phyloP scores from a whole-genome alignment of 1,284 basidiomycete genomes.

The Apiotrichum domesticum region DNA sequence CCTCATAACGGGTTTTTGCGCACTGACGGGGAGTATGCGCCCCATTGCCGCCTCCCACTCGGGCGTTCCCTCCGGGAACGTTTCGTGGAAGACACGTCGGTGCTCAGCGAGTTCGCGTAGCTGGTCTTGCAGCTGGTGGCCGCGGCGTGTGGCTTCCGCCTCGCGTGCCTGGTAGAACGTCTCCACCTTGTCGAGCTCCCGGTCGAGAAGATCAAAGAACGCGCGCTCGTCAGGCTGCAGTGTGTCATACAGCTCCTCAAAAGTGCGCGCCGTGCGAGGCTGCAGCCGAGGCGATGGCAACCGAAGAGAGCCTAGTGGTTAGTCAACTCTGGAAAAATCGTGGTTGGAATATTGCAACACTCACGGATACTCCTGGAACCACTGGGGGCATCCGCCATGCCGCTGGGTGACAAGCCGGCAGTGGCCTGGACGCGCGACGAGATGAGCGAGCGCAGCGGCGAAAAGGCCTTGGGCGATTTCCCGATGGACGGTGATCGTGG shows the following conservation, averaged over 20 bases:
- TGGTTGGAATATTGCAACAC: background rate
- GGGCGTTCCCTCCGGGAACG: constrained; percentile 34
- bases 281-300: constrained; percentile 29
- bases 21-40: constrained; percentile 18
- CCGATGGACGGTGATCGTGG: background rate
- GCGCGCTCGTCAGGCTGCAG: constrained; percentile 54
- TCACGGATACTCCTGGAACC: constrained; percentile 9
- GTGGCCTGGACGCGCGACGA: constrained; percentile 3
- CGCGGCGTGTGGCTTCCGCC: constrained; percentile 57
- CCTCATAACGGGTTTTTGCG: background rate
- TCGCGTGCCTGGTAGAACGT: constrained; percentile 72
- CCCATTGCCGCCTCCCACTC: constrained; percentile 42
- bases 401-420: constrained; percentile 4
- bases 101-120: constrained; percentile 69
- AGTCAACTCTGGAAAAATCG: background rate
- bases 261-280: constrained; percentile 19
- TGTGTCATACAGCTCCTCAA: constrained; percentile 39
- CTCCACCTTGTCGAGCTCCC: constrained; percentile 73
- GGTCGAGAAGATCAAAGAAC: constrained; percentile 70
- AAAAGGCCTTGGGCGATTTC: background rate
- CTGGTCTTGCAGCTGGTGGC: constrained; percentile 60
- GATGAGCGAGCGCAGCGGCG: constrained; percentile 6
- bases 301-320: constrained; percentile 27
- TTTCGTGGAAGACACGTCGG: constrained; percentile 59
- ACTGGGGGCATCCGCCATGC: constrained; percentile 9